Base-by-base conservation (phyloP, 805 yeast species). In the Suhomyces sp. region DNA sequence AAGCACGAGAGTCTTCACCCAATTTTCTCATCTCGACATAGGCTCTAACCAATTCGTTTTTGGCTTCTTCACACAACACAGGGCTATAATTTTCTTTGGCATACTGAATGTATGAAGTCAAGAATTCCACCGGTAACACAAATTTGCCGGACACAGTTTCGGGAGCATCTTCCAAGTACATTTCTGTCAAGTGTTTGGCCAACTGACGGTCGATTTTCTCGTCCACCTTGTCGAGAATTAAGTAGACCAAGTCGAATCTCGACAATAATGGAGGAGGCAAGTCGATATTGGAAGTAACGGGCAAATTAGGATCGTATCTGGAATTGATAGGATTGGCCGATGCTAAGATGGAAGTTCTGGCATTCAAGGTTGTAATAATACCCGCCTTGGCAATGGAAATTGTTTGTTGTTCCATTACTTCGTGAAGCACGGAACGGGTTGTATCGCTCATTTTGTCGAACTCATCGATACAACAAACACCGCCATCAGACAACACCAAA, bases 341-440 rank as follows among this genome's bases (percentile, higher is more conserved):
- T 0, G 99, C 99, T 52, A 94, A 75, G 57, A 94, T 87, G 1
- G 98, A 93, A 0, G 97, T 93, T 71, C 99, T 81, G 1, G 99
- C 99, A 67, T 94, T 94, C 55, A 94, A 76, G 0, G 98, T 94
- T 5, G 99, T 94, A 62, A 94, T 94, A 64, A 94, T 94, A 54
- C 99, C 99, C 1, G 99, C 99, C 64, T 94, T 94, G 29, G 99
- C 99, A 63, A 94, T 90, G 8, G 97, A 91, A 43, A 94, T 94
- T 0, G 99, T 94, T 69, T 94, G 99, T 68, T 94, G 99, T 74
- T 94, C 99, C 99, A 94, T 94, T 9, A 94, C 99, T 77, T 94
- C 99, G 67, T 94, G 99, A 49, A 94, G 75, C 9, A 94, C 98
- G 7, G 97, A 90, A 63, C 98, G 78, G 0, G 98, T 93, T 1